phyloP scores from a whole-genome alignment of 352 stramenopile species.

The Globisporangium nunn region DNA sequence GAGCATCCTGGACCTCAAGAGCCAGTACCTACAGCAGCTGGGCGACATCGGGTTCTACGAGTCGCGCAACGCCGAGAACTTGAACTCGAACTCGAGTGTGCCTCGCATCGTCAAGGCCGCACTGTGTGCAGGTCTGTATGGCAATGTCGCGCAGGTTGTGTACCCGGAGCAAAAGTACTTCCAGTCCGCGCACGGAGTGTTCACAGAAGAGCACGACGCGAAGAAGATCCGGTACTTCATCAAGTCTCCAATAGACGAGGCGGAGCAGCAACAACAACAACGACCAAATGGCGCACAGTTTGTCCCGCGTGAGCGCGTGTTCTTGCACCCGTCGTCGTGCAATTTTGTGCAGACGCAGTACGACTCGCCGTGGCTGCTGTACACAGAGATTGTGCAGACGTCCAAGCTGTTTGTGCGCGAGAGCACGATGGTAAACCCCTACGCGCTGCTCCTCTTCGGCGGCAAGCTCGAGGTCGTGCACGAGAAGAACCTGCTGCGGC shows the following conservation, averaged over 20 bases:
- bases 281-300: not conserved
- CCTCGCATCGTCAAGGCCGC: conserved; percentile 91
- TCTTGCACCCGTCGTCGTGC: conserved; percentile 93
- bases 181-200: conserved; percentile 85
- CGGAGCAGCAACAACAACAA: not conserved
- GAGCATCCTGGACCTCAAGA: conserved; percentile 88
- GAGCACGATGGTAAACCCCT: conserved; percentile 95
- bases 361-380: conserved; percentile 95
- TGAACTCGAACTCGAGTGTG: conserved; percentile 58
- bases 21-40: conserved; percentile 82
- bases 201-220: conserved; percentile 88
- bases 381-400: conserved; percentile 93
- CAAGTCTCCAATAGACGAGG: conserved; percentile 14
- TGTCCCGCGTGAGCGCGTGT: conserved; percentile 87
- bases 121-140: conserved; percentile 75
- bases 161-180: conserved; percentile 94
- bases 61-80: conserved; percentile 15
- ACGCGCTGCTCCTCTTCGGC: conserved; percentile 97
- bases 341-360: conserved; percentile 90
- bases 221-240: conserved; percentile 94
- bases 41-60: conserved; percentile 80
- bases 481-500: conserved; percentile 78
- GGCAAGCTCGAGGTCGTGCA: conserved; percentile 90
- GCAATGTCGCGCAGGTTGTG: conserved; percentile 78
- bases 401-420: conserved; percentile 97